Conservation (phyloP, 768 basidiomycete genomes). For the Hypholoma sublateritium region DNA sequence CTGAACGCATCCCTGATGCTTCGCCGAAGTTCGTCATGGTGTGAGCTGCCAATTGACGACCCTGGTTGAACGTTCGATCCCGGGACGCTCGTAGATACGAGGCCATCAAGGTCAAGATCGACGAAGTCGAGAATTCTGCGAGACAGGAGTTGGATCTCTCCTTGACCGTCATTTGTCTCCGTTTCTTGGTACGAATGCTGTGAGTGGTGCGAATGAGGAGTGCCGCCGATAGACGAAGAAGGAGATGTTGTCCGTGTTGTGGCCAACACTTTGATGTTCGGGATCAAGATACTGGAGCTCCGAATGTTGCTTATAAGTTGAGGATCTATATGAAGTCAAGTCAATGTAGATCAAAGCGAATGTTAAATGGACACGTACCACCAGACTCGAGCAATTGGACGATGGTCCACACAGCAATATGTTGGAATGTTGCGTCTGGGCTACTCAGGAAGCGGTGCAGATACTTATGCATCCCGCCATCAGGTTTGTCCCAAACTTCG, state of each 20-base stretch:
- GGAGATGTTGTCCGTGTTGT: conserved; percentile 68
- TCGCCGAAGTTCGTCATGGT: conserved; percentile 75
- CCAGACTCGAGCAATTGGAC: conserved; percentile 97
- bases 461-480: conserved; percentile 95
- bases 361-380: conserved; percentile 40
- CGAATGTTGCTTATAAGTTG: conserved; percentile 91
- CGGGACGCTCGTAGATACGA: conserved; percentile 58
- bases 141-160: conserved; percentile 86
- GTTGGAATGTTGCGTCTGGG: conserved; percentile 96
- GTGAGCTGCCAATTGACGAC: conserved; percentile 63
- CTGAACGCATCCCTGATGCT: conserved; percentile 83
- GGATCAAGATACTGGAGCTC: conserved; percentile 73
- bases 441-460: conserved; percentile 92
- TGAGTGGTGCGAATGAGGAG: conserved; percentile 70
- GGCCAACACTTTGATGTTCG: conserved; percentile 85
- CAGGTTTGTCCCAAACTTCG: conserved; percentile 97
- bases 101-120: conserved; percentile 67
- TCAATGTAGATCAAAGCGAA: not conserved
- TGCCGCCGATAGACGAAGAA: conserved; percentile 65
- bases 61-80: conserved; percentile 70
- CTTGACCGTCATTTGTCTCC: conserved; percentile 83
- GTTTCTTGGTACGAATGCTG: conserved; percentile 80
- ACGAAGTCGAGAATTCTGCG: conserved; percentile 86
- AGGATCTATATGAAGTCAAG: conserved; percentile 53
- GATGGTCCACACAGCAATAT: conserved; percentile 99